Evolutionary conservation across 306 rosid genomes (phyloP).

Genomic region (Pueraria montana): DNA sequence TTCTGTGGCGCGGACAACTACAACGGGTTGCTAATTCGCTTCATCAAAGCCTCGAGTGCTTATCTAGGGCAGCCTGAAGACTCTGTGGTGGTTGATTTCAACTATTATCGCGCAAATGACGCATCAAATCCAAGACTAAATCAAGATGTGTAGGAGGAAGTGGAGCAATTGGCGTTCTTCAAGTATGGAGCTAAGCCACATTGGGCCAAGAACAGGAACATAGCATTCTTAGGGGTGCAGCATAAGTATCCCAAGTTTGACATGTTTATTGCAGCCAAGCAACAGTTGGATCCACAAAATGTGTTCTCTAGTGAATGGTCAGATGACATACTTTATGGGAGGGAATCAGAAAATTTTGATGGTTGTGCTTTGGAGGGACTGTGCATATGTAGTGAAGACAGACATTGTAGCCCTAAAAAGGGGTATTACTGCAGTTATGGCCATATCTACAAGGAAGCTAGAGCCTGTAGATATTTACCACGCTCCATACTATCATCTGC

Average conservation of each 20-base stretch:
- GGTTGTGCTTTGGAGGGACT: slow-evolving; percentile 84
- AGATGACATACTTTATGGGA: slow-evolving; percentile 64
- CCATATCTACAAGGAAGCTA: slow-evolving; percentile 66
- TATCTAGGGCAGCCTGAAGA: slow-evolving; percentile 78
- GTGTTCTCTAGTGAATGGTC: slow-evolving; percentile 78
- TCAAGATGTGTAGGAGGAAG: slow-evolving; percentile 79
- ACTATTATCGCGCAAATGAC: slow-evolving; percentile 68
- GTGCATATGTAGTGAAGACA: slow-evolving; percentile 66
- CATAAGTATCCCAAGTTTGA: slow-evolving; percentile 57
- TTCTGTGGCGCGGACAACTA: slow-evolving; percentile 78
- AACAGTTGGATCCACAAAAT: slow-evolving; percentile 64
- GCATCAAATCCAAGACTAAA: slow-evolving; percentile 69
- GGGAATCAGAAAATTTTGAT: slow-evolving; percentile 52
- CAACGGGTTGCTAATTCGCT: slow-evolving; percentile 75
- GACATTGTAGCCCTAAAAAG: slow-evolving; percentile 72
- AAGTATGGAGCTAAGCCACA: slow-evolving; percentile 83
- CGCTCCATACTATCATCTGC: too few species aligned
- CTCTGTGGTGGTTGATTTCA: slow-evolving; percentile 79
- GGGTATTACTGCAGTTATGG: slow-evolving; percentile 69
- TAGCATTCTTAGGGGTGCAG: slow-evolving; percentile 65
- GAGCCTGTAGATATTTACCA: slow-evolving; percentile 70
- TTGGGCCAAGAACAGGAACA: slow-evolving; percentile 81
- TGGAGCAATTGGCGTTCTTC: slow-evolving; percentile 79
- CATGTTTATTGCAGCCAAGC: slow-evolving; percentile 55
- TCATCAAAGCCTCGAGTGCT: slow-evolving; percentile 65